Conservation (phyloP, 352 stramenopile genomes). For the Heterotrichella gracilis region DNA sequence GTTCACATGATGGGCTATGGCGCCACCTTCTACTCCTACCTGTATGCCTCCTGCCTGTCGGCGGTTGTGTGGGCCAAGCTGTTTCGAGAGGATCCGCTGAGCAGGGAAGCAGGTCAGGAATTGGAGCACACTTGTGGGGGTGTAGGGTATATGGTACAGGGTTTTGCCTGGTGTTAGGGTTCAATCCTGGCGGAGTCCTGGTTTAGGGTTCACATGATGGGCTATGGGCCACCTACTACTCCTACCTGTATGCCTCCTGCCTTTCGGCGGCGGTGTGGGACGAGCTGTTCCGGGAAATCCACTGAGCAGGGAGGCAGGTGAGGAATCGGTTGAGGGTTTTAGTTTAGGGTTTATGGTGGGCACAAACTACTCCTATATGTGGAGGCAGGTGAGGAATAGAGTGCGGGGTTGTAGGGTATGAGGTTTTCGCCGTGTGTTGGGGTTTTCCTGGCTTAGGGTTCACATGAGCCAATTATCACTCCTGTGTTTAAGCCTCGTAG, state of each 20-base stretch:
- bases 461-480: slow-evolving; percentile 52
- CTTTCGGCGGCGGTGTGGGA: slow-evolving; percentile 50
- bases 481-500: slow-evolving; percentile 44
- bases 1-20: slow-evolving; percentile 43
- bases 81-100: slow-evolving; percentile 33
- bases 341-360: too few species aligned
- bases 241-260: slow-evolving; percentile 44
- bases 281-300: slow-evolving; percentile 29
- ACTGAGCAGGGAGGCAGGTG: slow-evolving; percentile 27
- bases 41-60: slow-evolving; percentile 45
- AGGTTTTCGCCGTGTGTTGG: too few species aligned
- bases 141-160: too few species aligned
- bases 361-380: too few species aligned
- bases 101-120: slow-evolving; percentile 26
- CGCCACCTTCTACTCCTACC: slow-evolving; percentile 50
- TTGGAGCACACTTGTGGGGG: too few species aligned
- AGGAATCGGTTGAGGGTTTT: too few species aligned
- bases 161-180: too few species aligned
- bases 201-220: slow-evolving; percentile 39
- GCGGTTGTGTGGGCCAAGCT: slow-evolving; percentile 40
- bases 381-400: slow-evolving; percentile 27
- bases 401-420: too few species aligned
- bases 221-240: slow-evolving; percentile 53
- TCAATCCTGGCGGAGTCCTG: too few species aligned
- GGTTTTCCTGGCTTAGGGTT: too few species aligned